A percentile compares a stretch with the other conserved stretches of the same genome.
Evolutionary conservation across 2,329 filamentous ascomycete genomes (phyloP).

Genomic region (Aplosporella prunicola): DNA sequence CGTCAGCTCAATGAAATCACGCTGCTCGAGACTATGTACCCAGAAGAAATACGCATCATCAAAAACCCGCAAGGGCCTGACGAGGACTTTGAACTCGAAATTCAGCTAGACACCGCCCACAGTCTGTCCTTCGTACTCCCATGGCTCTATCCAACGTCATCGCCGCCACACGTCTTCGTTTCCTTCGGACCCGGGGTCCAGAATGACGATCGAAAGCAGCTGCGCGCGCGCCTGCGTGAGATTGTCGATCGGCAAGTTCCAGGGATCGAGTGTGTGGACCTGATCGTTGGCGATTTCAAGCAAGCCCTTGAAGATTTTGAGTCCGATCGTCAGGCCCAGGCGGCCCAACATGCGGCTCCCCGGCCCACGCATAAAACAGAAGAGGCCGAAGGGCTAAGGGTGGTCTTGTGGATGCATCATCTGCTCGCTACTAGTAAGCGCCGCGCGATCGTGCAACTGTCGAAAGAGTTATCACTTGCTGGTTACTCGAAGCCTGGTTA

Average conservation of each 20-base stretch:
- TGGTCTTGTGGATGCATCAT: constrained; percentile 10
- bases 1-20: constrained; percentile 7
- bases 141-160: constrained; percentile 1
- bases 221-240: constrained; percentile 1
- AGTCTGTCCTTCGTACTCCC: constrained; percentile 7
- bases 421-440: constrained; percentile 8
- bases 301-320: constrained; percentile 11
- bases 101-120: not conserved
- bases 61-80: constrained; percentile 1
- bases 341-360: not conserved
- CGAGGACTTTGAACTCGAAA: constrained; percentile 4
- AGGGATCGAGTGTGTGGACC: constrained; percentile 7
- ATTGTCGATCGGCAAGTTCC: constrained; percentile 3
- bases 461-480: constrained; percentile 1
- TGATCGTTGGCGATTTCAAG: constrained; percentile 8
- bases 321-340: constrained; percentile 6
- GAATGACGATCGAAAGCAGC: not conserved
- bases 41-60: constrained; percentile 4
- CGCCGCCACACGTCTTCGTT: constrained; percentile 1
- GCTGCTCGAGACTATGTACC: constrained; percentile 9
- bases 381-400: constrained; percentile 4
- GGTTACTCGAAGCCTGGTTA: constrained; percentile 10
- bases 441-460: constrained; percentile 4
- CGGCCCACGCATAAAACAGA: no score
- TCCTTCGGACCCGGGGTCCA: not conserved